A percentile compares a stretch with the other conserved stretches of the same genome.
Conservation (phyloP, 2,329 filamentous ascomycete species). For the Sclerotinia borealis region DNA sequence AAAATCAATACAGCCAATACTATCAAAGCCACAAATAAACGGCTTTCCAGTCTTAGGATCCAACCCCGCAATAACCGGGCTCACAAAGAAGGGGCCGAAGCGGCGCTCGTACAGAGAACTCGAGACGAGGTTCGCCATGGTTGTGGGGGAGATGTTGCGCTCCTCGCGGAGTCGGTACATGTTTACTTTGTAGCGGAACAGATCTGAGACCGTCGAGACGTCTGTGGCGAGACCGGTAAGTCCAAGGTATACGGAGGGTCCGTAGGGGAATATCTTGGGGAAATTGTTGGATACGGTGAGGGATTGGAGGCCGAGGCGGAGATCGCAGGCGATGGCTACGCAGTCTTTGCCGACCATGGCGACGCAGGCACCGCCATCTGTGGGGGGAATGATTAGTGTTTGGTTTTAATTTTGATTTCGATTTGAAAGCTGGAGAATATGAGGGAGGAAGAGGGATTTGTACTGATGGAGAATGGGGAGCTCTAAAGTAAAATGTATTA, state of each 20-base stretch:
- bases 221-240: constrained; percentile 96
- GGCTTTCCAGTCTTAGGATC: constrained; percentile 91
- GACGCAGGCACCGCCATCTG: constrained; percentile 86
- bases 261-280: constrained; percentile 97
- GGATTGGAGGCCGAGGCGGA: constrained; percentile 92
- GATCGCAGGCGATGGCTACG: constrained; percentile 97
- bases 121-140: constrained; percentile 92
- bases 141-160: constrained; percentile 88
- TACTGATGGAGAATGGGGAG: constrained; percentile 95
- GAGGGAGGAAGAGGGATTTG: constrained; percentile 11
- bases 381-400: constrained; percentile 5
- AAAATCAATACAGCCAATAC: constrained; percentile 98
- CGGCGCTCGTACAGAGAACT: constrained; percentile 88
- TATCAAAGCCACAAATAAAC: constrained; percentile 98
- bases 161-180: constrained; percentile 99
- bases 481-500: constrained; percentile 49
- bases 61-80: constrained; percentile 88
- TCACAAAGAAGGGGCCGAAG: constrained; percentile 96
- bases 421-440: constrained; percentile 11
- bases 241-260: constrained; percentile 84
- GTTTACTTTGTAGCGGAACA: constrained; percentile 99
- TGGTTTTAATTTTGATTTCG: too few relatives aligned
- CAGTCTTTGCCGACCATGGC: constrained; percentile 99
- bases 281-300: constrained; percentile 99
- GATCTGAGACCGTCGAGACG: constrained; percentile 86